Evolutionary conservation across 352 stramenopile genomes (phyloP).

Genomic region (Thraustotheca clavata): DNA sequence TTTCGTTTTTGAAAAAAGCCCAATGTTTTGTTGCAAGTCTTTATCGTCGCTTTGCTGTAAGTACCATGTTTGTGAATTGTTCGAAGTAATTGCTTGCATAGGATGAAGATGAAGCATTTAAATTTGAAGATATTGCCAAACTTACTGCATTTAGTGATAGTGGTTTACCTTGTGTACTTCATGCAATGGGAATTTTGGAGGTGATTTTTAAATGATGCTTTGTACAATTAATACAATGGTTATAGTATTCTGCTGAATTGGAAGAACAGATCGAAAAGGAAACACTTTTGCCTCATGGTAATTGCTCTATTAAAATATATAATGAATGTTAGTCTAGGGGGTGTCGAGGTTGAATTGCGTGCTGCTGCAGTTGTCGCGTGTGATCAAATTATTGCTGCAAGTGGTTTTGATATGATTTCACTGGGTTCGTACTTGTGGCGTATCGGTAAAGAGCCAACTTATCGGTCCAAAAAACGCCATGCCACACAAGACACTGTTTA

Average conservation of each 20-base stretch:
- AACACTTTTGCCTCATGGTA: conserved; percentile 32
- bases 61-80: neutral
- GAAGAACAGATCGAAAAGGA: conserved; percentile 32
- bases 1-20: conserved; percentile 64
- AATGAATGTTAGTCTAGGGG: neutral
- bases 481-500: conserved; percentile 61
- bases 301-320: conserved; percentile 1
- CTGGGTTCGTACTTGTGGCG: conserved; percentile 70
- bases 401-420: conserved; percentile 30
- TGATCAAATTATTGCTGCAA: conserved; percentile 50
- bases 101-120: conserved; percentile 38
- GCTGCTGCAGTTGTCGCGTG: conserved; percentile 55
- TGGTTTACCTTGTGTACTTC: conserved; percentile 63
- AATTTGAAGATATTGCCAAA: conserved; percentile 51
- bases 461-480: conserved; percentile 58
- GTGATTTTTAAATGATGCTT: conserved; percentile 24
- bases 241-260: conserved; percentile 49
- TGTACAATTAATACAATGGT: neutral
- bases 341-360: conserved; percentile 52
- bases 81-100: conserved; percentile 20
- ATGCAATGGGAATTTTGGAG: conserved; percentile 58
- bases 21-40: conserved; percentile 46
- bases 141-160: conserved; percentile 65
- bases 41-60: conserved; percentile 59
- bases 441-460: conserved; percentile 62